phyloP scores from a whole-genome alignment of 345 rosid genomes.

The Dipteronia dyeriana region DNA sequence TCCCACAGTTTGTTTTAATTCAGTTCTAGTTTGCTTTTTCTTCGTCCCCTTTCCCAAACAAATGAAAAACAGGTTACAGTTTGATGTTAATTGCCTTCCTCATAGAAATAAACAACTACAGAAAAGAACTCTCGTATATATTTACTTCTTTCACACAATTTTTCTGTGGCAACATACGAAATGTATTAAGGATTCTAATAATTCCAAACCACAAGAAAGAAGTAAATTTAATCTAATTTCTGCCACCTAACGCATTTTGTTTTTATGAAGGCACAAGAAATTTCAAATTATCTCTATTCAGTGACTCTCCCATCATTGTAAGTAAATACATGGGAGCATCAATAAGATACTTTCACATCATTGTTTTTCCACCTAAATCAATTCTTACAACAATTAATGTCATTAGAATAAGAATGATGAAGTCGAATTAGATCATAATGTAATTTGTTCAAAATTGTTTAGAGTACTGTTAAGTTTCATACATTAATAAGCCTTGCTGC shows the following conservation, averaged over 20 bases:
- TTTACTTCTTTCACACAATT: neutral
- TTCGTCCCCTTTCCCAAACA: neutral
- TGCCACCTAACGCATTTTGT: neutral
- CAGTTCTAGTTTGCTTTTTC: neutral
- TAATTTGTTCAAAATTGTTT: slow-evolving; percentile 12
- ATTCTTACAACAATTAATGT: neutral
- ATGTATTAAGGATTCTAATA: neutral
- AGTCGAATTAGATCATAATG: neutral
- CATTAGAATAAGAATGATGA: neutral
- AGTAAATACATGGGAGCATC: neutral
- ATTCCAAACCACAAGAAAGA: neutral
- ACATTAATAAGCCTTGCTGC: slow-evolving; percentile 85
- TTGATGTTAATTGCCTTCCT: neutral
- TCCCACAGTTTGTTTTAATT: neutral
- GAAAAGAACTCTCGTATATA: neutral
- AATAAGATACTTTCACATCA: neutral
- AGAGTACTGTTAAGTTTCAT: slow-evolving; percentile 27
- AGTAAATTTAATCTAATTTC: neutral
- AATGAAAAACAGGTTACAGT: neutral
- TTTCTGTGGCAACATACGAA: neutral
- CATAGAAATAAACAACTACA: neutral
- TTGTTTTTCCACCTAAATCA: neutral
- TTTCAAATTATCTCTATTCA: neutral
- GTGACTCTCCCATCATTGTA: neutral
- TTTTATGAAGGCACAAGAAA: neutral